These are phyloP conservation scores for Hypoxylon fragiforme DNA, from an alignment of 495 filamentous ascomycete species.

Conservation along the genomic window DNA sequence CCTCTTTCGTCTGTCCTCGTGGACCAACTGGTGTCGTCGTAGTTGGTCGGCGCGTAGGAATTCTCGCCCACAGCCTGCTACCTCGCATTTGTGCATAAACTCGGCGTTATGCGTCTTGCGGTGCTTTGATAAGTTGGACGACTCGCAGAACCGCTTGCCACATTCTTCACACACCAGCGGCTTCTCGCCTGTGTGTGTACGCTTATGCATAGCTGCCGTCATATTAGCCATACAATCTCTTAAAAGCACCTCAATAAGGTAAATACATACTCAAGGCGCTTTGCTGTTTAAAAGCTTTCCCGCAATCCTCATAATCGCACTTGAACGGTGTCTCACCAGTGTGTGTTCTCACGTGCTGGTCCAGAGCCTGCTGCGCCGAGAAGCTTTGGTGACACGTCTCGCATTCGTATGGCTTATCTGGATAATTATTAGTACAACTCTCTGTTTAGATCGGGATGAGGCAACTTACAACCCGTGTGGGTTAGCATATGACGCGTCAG, in stretches of 20 bases:
- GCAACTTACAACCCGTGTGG: conserved; percentile 62
- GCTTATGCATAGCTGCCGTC: conserved; percentile 58
- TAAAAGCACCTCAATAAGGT: neutral
- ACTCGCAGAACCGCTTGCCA: conserved; percentile 56
- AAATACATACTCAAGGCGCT: conserved; percentile 54
- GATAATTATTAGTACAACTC: conserved; percentile 7
- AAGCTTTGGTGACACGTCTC: conserved; percentile 57
- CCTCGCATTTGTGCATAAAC: conserved; percentile 52
- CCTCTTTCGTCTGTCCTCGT: conserved; percentile 35
- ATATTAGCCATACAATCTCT: conserved; percentile 22
- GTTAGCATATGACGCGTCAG: conserved; percentile 65
- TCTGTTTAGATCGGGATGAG: neutral
- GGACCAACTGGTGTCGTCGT: conserved; percentile 47
- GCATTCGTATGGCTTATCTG: conserved; percentile 63
- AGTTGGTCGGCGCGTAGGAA: conserved; percentile 62
- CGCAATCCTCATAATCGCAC: conserved; percentile 53
- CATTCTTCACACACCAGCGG: conserved; percentile 54
- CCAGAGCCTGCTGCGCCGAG: conserved; percentile 61
- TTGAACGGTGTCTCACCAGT: conserved; percentile 63
- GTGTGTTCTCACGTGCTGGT: conserved; percentile 63
- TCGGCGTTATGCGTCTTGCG: conserved; percentile 54
- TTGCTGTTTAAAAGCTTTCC: conserved; percentile 59
- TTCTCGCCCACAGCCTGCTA: conserved; percentile 52
- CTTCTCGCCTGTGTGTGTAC: conserved; percentile 57
- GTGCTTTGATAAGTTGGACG: conserved; percentile 60